Percentiles rank a stretch among this genome's conserved stretches.
Evolutionary conservation across 78 protist genomes (phyloP).

Genomic region (Speleostelium caveatum): DNA sequence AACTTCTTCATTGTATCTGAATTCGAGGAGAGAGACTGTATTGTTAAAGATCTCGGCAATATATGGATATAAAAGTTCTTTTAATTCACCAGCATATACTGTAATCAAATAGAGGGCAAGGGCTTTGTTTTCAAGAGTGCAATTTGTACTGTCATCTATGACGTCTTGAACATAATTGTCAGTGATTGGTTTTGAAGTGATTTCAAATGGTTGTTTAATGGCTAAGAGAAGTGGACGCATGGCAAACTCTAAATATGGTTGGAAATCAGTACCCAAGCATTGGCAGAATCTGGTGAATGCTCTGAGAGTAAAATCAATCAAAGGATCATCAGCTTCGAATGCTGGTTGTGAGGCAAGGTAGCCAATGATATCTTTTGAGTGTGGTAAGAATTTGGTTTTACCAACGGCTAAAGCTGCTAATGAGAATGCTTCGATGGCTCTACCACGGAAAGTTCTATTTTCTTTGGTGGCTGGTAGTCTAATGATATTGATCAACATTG

Average conservation of each 20-base stretch:
- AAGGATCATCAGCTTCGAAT: slow-evolving; percentile 90
- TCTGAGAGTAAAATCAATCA: slow-evolving; percentile 85
- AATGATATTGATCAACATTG: slow-evolving; percentile 82
- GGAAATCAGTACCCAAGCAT: slow-evolving; percentile 87
- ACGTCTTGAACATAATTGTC: slow-evolving; percentile 4
- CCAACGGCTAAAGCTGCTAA: slow-evolving; percentile 95
- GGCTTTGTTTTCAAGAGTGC: slow-evolving; percentile 84
- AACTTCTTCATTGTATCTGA: slow-evolving; percentile 68
- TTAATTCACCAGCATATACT: slow-evolving; percentile 75
- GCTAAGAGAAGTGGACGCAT: slow-evolving; percentile 86
- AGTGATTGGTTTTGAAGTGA: background rate
- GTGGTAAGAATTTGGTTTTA: slow-evolving; percentile 71
- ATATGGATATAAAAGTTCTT: slow-evolving; percentile 64
- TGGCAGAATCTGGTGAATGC: slow-evolving; percentile 92
- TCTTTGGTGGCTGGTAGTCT: slow-evolving; percentile 15
- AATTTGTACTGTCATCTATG: slow-evolving; percentile 33
- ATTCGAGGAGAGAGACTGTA: slow-evolving; percentile 65
- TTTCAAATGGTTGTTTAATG: slow-evolving; percentile 59
- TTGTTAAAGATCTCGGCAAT: slow-evolving; percentile 30
- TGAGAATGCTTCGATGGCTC: slow-evolving; percentile 94
- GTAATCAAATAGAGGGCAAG: slow-evolving; percentile 85
- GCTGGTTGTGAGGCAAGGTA: slow-evolving; percentile 53
- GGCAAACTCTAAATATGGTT: slow-evolving; percentile 86
- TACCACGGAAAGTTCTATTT: slow-evolving; percentile 84
- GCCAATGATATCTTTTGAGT: slow-evolving; percentile 87